Conservation (phyloP, 768 basidiomycete genomes). For the Pleurotus salmoneostramineus region DNA sequence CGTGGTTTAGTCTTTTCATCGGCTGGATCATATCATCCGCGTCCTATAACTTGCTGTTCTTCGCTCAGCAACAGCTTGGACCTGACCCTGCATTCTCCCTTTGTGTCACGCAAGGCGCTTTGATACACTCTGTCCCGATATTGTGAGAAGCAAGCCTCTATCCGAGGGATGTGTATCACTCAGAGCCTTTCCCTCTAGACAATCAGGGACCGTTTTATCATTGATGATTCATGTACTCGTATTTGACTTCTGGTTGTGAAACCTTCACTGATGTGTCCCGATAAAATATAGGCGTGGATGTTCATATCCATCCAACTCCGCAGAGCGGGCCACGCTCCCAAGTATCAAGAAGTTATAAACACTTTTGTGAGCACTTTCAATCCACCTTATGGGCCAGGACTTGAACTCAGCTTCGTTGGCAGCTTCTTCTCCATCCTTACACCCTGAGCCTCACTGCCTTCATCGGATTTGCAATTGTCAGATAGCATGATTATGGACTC, state of each 20-base stretch:
- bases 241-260: background rate
- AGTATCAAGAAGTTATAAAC: background rate
- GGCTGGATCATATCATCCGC: slow-evolving; percentile 26
- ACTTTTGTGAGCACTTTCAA: background rate
- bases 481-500: too few relatives aligned
- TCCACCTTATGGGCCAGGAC: background rate
- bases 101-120: slow-evolving; percentile 24
- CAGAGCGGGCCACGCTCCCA: slow-evolving; percentile 21
- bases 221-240: background rate
- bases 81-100: slow-evolving; percentile 17
- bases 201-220: background rate
- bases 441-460: background rate
- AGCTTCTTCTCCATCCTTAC: background rate
- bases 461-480: background rate
- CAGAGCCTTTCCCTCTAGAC: background rate
- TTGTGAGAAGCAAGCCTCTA: slow-evolving; percentile 18
- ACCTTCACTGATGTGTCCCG: background rate
- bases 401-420: background rate
- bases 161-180: slow-evolving; percentile 20
- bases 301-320: slow-evolving; percentile 14
- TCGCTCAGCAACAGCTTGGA: slow-evolving; percentile 25
- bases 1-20: slow-evolving; percentile 27
- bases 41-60: slow-evolving; percentile 26
- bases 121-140: slow-evolving; percentile 26
- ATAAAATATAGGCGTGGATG: background rate